A percentile compares a stretch with the other conserved stretches of the same genome.
Conservation (phyloP, 2,329 filamentous ascomycete species). For the Alternaria gaisen region DNA sequence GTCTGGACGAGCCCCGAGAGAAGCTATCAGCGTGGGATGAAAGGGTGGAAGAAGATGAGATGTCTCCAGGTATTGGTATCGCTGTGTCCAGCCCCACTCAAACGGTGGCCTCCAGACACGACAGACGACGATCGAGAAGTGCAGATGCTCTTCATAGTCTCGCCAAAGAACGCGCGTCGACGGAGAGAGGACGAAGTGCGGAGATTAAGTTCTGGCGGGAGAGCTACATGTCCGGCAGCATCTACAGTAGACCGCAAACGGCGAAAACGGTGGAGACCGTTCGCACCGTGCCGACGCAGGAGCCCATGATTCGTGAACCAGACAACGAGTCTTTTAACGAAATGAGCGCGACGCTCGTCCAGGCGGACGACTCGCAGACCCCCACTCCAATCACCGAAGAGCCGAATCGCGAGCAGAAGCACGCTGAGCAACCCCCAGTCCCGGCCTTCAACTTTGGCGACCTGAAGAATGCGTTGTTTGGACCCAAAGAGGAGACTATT, state of each 20-base stretch:
- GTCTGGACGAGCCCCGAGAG: constrained; percentile 37
- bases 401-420: constrained; percentile 5
- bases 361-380: constrained; percentile 27
- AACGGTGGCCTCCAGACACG: constrained; percentile 22
- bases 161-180: constrained; percentile 34
- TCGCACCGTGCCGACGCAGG: constrained; percentile 34
- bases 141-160: constrained; percentile 49
- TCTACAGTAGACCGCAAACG: constrained; percentile 48
- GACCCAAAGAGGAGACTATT: constrained; percentile 23
- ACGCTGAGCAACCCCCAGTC: constrained; percentile 28
- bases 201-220: constrained; percentile 50
- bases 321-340: constrained; percentile 30
- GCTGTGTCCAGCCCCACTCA: constrained; percentile 45
- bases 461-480: constrained; percentile 37
- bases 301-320: constrained; percentile 28
- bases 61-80: constrained; percentile 47
- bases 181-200: constrained; percentile 42
- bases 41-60: constrained; percentile 31
- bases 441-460: constrained; percentile 51
- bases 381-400: constrained; percentile 16
- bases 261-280: constrained; percentile 46
- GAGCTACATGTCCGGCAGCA: constrained; percentile 44
- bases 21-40: constrained; percentile 42
- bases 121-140: constrained; percentile 50
- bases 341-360: constrained; percentile 36